phyloP scores from a whole-genome alignment of 2,329 filamentous ascomycete genomes.

The Aspergillus arachidicola region DNA sequence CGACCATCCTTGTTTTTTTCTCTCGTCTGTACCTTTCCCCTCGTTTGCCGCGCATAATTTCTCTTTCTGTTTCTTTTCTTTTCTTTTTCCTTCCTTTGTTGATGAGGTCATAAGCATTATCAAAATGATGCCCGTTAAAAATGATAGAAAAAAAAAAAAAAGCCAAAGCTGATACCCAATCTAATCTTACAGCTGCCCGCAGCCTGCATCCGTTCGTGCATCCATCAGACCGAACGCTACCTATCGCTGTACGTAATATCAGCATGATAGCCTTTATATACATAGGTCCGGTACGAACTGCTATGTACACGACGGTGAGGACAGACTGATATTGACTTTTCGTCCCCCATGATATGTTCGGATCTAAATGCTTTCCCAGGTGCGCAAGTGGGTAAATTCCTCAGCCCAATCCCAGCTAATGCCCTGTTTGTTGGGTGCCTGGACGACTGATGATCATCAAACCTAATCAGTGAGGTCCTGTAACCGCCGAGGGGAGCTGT shows the following conservation, averaged over 20 bases:
- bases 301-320: not conserved
- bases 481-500: not conserved
- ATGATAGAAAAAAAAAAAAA: not conserved
- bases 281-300: not conserved
- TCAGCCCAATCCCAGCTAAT: not conserved
- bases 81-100: not conserved
- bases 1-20: not conserved
- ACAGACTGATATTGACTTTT: not conserved
- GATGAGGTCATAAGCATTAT: not conserved
- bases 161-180: not conserved
- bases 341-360: not conserved
- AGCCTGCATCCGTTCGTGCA: conserved; percentile 1
- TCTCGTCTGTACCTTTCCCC: not conserved
- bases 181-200: not conserved
- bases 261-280: not conserved
- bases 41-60: conserved; percentile 4
- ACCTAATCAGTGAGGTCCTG: not conserved
- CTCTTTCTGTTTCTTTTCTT: not conserved
- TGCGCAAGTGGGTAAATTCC: not conserved
- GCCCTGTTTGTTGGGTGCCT: conserved; percentile 1
- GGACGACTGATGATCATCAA: not conserved
- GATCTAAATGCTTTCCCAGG: not conserved
- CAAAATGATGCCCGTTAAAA: not conserved
- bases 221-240: not conserved
- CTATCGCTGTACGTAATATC: not conserved